Evolutionary conservation across 139 green algal species (phyloP).

Genomic region (Chlorella sorokiniana): DNA sequence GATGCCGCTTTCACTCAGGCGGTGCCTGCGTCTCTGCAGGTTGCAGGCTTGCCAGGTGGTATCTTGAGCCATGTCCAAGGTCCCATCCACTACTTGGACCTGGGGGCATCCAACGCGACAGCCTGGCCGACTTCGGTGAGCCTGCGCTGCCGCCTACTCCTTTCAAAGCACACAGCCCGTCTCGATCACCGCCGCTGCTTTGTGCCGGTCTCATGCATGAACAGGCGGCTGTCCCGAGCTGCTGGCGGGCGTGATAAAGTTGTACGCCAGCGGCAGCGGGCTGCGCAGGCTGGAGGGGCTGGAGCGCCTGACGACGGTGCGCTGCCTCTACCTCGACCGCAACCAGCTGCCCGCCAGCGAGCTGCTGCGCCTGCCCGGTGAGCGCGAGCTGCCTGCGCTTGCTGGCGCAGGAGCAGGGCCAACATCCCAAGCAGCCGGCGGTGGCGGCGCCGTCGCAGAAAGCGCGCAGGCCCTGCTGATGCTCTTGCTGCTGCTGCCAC

Average conservation of each 20-base stretch:
- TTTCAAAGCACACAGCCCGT: too few species aligned
- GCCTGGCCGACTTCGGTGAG: constrained; percentile 9
- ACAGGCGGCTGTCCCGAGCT: not conserved
- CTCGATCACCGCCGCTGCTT: not conserved
- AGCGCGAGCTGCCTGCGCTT: not conserved
- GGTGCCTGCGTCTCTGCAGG: too few species aligned
- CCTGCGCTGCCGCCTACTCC: not conserved
- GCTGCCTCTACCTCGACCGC: constrained; percentile 16
- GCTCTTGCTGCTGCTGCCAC: too few species aligned
- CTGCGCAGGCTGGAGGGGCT: not conserved
- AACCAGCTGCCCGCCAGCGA: not conserved
- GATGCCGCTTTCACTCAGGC: not conserved
- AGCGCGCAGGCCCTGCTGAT: too few species aligned
- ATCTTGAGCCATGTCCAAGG: constrained; percentile 8
- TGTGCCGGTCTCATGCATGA: too few species aligned
- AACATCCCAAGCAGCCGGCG: too few species aligned
- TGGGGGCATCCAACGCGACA: not conserved
- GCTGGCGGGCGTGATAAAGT: constrained; percentile 1
- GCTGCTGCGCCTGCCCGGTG: constrained; percentile 20
- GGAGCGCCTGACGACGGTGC: not conserved
- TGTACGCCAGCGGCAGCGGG: constrained; percentile 12
- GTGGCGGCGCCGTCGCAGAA: too few species aligned
- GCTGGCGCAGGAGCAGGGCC: not conserved
- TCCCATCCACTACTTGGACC: constrained; percentile 19
- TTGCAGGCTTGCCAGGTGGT: not conserved